These are phyloP conservation scores for Isabelozyma pseudorhagii DNA, from an alignment of 805 yeast species.

Conservation along the genomic window DNA sequence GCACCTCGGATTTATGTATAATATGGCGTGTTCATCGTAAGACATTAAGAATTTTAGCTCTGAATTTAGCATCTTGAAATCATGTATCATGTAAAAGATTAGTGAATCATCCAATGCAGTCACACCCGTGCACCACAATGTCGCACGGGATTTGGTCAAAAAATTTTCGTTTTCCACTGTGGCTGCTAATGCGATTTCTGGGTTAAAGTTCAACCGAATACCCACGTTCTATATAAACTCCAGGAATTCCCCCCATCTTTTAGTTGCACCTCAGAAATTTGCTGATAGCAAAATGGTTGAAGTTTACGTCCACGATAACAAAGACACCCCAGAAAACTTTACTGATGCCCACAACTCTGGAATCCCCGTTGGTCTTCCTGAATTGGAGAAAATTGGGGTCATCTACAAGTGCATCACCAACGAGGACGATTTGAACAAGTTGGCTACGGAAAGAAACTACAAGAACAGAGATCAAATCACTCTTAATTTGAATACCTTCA, in stretches of 20 bases:
- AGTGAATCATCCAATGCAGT: too few relatives aligned
- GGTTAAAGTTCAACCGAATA: neutral
- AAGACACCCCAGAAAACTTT: slow-evolving; percentile 51
- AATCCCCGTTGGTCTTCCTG: slow-evolving; percentile 43
- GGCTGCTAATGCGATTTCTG: neutral
- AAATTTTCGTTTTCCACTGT: neutral
- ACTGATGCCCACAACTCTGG: slow-evolving; percentile 77
- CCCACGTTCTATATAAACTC: neutral
- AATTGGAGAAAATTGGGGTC: slow-evolving; percentile 64
- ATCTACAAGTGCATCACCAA: slow-evolving; percentile 51
- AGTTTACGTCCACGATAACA: slow-evolving; percentile 65
- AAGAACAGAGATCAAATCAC: slow-evolving; percentile 74
- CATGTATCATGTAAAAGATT: too few relatives aligned
- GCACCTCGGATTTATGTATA: too few relatives aligned
- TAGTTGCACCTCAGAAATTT: neutral
- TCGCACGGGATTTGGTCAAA: neutral
- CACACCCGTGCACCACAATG: neutral
- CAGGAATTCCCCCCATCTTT: neutral
- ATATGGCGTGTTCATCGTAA: too few relatives aligned
- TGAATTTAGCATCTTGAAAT: too few relatives aligned
- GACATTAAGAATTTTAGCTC: too few relatives aligned
- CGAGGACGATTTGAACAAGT: slow-evolving; percentile 53
- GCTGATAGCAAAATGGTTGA: slow-evolving; percentile 21
- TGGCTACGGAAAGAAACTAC: slow-evolving; percentile 72
- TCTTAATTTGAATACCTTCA: slow-evolving; percentile 58